Percentiles rank a stretch among this genome's conserved stretches.
Conservation (phyloP, 139 green algal genomes). For the Parachlorella kessleri region DNA sequence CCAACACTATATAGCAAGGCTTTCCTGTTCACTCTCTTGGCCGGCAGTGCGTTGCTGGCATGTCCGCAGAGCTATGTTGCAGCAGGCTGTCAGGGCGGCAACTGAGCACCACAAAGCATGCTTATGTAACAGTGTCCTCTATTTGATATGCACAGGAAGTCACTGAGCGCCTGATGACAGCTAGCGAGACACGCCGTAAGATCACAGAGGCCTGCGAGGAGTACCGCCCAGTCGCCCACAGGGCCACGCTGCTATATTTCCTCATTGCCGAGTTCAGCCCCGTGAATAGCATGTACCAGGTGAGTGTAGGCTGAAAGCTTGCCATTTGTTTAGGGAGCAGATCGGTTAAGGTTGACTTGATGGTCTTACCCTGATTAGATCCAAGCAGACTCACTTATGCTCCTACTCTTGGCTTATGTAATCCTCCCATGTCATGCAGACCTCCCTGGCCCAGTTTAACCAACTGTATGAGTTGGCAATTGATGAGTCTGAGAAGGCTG, state of each 20-base stretch:
- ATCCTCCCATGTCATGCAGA: slow-evolving; percentile 15
- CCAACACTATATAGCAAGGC: too few relatives aligned
- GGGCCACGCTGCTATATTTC: slow-evolving; percentile 94
- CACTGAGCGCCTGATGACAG: slow-evolving; percentile 84
- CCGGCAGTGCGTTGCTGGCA: too few relatives aligned
- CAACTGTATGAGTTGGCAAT: slow-evolving; percentile 81
- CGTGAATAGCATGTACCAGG: slow-evolving; percentile 98
- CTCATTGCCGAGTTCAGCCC: slow-evolving; percentile 90
- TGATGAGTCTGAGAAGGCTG: slow-evolving; percentile 81
- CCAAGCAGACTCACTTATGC: background rate
- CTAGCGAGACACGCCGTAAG: slow-evolving; percentile 89
- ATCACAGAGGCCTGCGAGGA: slow-evolving; percentile 97
- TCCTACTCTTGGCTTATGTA: background rate
- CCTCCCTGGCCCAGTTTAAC: slow-evolving; percentile 82
- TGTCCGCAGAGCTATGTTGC: too few relatives aligned
- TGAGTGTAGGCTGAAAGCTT: too few relatives aligned
- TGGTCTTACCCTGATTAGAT: too few relatives aligned
- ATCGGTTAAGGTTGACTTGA: too few relatives aligned
- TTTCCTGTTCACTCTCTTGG: too few relatives aligned
- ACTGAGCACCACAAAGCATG: too few relatives aligned
- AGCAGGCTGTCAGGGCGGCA: too few relatives aligned
- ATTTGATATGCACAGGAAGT: too few relatives aligned
- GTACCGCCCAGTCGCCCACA: slow-evolving; percentile 89
- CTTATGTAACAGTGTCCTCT: too few relatives aligned
- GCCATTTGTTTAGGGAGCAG: too few relatives aligned